Evolutionary conservation across 176 grass and related monocot genomes (phyloP).

Genomic region (Oryza nivara): DNA sequence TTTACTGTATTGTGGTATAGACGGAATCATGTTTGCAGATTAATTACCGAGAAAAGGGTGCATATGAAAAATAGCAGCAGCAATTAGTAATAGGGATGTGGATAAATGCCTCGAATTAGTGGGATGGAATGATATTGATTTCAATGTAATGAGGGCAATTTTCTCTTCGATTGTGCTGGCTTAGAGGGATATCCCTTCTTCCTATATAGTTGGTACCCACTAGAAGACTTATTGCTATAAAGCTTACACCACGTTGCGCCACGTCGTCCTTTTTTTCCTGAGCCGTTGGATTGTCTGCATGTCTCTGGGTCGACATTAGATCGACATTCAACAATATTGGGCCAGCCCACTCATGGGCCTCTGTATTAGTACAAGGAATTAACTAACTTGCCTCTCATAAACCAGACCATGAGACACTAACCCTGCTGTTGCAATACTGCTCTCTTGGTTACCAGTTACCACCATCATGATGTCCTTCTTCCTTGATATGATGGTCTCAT

Average conservation of each 20-base stretch:
- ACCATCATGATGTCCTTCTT: neutral
- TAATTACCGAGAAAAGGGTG: neutral
- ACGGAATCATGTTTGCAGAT: neutral
- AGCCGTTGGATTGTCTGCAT: too few relatives aligned
- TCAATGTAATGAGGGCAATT: neutral
- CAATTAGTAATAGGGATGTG: neutral
- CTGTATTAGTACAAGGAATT: neutral
- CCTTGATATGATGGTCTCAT: neutral
- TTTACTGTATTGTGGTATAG: neutral
- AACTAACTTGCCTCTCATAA: too few relatives aligned
- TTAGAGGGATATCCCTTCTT: neutral
- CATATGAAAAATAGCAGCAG: neutral
- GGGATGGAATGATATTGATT: neutral
- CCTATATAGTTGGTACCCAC: too few relatives aligned
- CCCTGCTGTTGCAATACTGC: neutral
- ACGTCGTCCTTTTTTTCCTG: too few relatives aligned
- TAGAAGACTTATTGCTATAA: too few relatives aligned
- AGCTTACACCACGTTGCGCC: too few relatives aligned
- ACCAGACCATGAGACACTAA: too few relatives aligned
- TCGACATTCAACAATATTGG: too few relatives aligned
- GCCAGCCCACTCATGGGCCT: too few relatives aligned
- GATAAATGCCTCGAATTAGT: neutral
- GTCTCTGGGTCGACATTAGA: too few relatives aligned
- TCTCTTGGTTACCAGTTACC: neutral
- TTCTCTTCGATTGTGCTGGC: neutral